Conservation (phyloP, 768 basidiomycete species). For the Termitomyces sp. region DNA sequence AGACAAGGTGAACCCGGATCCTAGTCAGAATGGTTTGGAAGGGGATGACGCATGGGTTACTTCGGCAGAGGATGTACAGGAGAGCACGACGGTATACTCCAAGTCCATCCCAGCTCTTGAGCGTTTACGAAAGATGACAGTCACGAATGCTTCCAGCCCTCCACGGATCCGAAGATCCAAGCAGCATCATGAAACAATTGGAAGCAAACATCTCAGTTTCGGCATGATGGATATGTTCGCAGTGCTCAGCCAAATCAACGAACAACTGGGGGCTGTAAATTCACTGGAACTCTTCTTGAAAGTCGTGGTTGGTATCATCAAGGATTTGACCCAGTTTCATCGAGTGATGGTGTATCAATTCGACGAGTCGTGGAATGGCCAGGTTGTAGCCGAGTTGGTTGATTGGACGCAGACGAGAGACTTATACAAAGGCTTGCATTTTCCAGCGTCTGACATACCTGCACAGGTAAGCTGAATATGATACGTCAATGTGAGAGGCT, state of each 20-base stretch:
- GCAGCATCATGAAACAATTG: slow-evolving; percentile 12
- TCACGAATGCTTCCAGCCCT: slow-evolving; percentile 8
- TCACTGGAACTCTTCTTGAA: slow-evolving; percentile 68
- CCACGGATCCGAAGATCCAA: slow-evolving; percentile 4
- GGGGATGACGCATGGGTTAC: slow-evolving; percentile 34
- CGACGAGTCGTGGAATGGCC: slow-evolving; percentile 74
- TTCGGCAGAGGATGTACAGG: slow-evolving; percentile 53
- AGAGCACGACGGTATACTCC: slow-evolving; percentile 62
- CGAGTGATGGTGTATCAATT: slow-evolving; percentile 81
- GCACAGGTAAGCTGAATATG: slow-evolving; percentile 39
- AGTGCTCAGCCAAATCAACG: slow-evolving; percentile 74
- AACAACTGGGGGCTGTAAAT: slow-evolving; percentile 63
- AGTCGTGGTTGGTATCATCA: slow-evolving; percentile 62
- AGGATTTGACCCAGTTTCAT: slow-evolving; percentile 79
- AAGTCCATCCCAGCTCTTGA: slow-evolving; percentile 69
- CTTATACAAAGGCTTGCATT: slow-evolving; percentile 66
- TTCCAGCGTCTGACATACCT: slow-evolving; percentile 66
- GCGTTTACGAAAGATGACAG: slow-evolving; percentile 48
- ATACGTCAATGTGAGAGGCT: neutral
- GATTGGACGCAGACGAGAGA: slow-evolving; percentile 74
- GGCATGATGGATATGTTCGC: slow-evolving; percentile 81
- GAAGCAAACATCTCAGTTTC: slow-evolving; percentile 21
- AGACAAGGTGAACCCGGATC: neutral
- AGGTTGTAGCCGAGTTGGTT: slow-evolving; percentile 73
- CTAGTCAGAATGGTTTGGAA: slow-evolving; percentile 3